Conservation (phyloP, 2,329 filamentous ascomycete species). For the Furcasterigmium furcatum region DNA sequence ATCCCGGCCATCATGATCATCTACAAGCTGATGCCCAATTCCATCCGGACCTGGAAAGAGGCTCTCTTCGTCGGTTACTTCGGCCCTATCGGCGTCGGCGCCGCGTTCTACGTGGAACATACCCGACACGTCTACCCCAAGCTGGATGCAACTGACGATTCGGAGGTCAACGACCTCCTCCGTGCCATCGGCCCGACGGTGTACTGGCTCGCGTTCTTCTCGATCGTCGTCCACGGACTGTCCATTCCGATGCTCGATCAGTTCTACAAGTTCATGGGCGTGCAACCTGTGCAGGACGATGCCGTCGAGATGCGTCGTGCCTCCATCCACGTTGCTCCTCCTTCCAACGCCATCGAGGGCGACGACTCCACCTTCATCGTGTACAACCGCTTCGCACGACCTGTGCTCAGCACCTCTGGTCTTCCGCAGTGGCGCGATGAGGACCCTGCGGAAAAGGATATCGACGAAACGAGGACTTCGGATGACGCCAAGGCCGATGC, state of each 20-base stretch:
- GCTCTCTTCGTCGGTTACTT: slow-evolving; percentile 65
- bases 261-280: slow-evolving; percentile 31
- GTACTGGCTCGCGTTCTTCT: slow-evolving; percentile 36
- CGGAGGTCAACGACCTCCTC: slow-evolving; percentile 27
- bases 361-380: slow-evolving; percentile 36
- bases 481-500: background rate
- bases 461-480: background rate
- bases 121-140: slow-evolving; percentile 36
- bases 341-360: slow-evolving; percentile 32
- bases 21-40: slow-evolving; percentile 52
- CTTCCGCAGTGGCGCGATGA: background rate
- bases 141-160: slow-evolving; percentile 20
- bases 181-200: slow-evolving; percentile 33
- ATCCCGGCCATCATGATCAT: slow-evolving; percentile 51
- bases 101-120: slow-evolving; percentile 68
- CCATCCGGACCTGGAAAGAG: slow-evolving; percentile 50
- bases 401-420: slow-evolving; percentile 10
- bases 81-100: slow-evolving; percentile 73
- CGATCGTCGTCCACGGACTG: slow-evolving; percentile 42
- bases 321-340: slow-evolving; percentile 29
- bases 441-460: background rate
- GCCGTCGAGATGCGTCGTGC: slow-evolving; percentile 31
- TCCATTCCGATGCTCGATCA: slow-evolving; percentile 40
- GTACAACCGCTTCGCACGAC: slow-evolving; percentile 45
- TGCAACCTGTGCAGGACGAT: slow-evolving; percentile 39